A percentile compares a stretch with the other conserved stretches of the same genome.
Evolutionary conservation across 768 basidiomycete species (phyloP).

Genomic region (Agrocybe pediades): DNA sequence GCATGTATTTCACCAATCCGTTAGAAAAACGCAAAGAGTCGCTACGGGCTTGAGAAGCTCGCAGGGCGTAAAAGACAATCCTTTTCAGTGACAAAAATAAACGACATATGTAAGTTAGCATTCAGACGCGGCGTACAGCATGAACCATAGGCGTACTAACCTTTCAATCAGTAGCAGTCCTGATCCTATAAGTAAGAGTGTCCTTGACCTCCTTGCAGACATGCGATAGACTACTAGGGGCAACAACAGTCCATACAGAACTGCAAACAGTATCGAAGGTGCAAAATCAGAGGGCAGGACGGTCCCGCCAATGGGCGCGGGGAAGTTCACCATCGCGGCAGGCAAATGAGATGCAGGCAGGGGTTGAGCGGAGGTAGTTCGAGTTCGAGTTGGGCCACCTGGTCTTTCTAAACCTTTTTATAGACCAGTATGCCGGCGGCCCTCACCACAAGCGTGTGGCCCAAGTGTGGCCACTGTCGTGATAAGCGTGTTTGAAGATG

Average conservation of each 20-base stretch:
- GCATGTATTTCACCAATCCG: constrained; percentile 28
- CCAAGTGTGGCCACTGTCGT: too few relatives aligned
- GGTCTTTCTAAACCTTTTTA: too few relatives aligned
- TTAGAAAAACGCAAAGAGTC: constrained; percentile 18
- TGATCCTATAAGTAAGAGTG: constrained; percentile 34
- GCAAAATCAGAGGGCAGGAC: constrained; percentile 39
- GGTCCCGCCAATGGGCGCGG: constrained; percentile 46
- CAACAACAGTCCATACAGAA: constrained; percentile 36
- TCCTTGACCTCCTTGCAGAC: constrained; percentile 34
- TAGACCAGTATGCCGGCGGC: too few relatives aligned
- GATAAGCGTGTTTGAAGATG: too few relatives aligned
- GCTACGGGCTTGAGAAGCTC: constrained; percentile 26
- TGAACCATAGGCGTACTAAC: constrained; percentile 17
- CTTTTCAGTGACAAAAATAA: too few relatives aligned
- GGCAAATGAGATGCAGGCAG: too few relatives aligned
- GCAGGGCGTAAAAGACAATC: constrained; percentile 33
- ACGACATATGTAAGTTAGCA: too few relatives aligned
- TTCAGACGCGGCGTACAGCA: too few relatives aligned
- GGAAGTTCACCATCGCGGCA: constrained; percentile 31
- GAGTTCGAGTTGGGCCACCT: too few relatives aligned
- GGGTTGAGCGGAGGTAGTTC: too few relatives aligned
- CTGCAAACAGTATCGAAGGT: constrained; percentile 43
- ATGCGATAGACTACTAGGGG: constrained; percentile 39
- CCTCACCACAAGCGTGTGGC: too few relatives aligned
- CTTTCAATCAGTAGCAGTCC: constrained; percentile 37